phyloP scores from a whole-genome alignment of 495 filamentous ascomycete species.

The Evansstolkia leycettana region DNA sequence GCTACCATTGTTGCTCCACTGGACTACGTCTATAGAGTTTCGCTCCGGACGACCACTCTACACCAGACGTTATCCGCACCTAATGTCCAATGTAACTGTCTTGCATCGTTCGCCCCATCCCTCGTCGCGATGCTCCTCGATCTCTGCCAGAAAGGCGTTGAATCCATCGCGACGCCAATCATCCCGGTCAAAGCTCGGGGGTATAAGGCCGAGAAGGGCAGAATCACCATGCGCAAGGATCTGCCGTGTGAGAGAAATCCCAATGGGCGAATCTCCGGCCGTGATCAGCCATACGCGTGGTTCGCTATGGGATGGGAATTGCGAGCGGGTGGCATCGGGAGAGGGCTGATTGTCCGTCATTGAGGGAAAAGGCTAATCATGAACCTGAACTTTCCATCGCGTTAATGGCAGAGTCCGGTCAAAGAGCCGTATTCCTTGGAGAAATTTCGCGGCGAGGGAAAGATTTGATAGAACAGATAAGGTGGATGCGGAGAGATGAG shows the following conservation, averaged over 20 bases:
- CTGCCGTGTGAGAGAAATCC: slow-evolving; percentile 56
- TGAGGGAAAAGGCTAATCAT: slow-evolving; percentile 10
- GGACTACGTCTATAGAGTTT: too few relatives aligned
- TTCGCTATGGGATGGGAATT: slow-evolving; percentile 45
- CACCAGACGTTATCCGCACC: slow-evolving; percentile 26
- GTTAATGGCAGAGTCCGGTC: too few relatives aligned
- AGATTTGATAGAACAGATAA: slow-evolving; percentile 3
- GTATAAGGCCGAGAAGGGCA: slow-evolving; percentile 64
- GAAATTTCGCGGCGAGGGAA: background rate
- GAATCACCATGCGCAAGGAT: slow-evolving; percentile 77
- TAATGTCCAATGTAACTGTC: slow-evolving; percentile 36
- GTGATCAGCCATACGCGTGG: slow-evolving; percentile 82
- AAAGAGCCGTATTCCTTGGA: too few relatives aligned
- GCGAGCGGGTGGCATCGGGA: slow-evolving; percentile 27
- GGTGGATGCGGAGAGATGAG: too few relatives aligned
- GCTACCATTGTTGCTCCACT: background rate
- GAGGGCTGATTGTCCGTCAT: slow-evolving; percentile 29
- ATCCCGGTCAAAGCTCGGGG: slow-evolving; percentile 32
- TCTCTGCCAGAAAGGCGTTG: slow-evolving; percentile 46
- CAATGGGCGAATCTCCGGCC: slow-evolving; percentile 69
- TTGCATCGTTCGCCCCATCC: slow-evolving; percentile 34
- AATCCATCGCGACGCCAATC: slow-evolving; percentile 37
- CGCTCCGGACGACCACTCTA: too few relatives aligned
- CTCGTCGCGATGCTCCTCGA: slow-evolving; percentile 48
- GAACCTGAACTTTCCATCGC: slow-evolving; percentile 18